These are phyloP conservation scores for Ganoderma lingzhi DNA, from an alignment of 1,284 basidiomycete species.

Conservation along the genomic window DNA sequence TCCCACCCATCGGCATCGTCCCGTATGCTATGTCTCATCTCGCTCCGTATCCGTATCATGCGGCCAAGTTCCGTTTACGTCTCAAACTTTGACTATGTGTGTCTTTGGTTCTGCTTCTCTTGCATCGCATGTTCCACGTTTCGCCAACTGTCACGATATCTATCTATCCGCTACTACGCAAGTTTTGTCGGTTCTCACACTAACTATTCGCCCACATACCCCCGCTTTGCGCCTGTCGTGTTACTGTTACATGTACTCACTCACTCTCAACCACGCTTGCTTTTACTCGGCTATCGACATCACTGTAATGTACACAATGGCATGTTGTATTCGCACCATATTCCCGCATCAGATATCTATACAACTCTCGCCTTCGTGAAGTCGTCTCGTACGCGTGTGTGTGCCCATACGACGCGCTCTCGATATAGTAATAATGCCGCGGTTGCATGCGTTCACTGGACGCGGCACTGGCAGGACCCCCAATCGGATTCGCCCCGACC, in stretches of 20 bases:
- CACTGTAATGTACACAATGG: neutral
- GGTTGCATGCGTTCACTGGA: neutral
- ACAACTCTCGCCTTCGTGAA: neutral
- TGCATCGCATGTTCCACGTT: neutral
- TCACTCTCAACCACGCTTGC: neutral
- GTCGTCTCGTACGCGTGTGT: neutral
- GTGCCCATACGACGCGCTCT: neutral
- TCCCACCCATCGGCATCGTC: neutral
- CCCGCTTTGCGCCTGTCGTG: neutral
- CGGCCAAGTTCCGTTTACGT: no score
- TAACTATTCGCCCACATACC: constrained; percentile 5
- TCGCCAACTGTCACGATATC: neutral
- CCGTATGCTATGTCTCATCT: constrained; percentile 3
- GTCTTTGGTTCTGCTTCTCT: neutral
- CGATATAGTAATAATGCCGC: neutral
- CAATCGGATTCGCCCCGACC: neutral
- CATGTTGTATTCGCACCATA: neutral
- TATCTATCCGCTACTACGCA: neutral
- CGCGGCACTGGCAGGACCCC: neutral
- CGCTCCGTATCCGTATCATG: neutral
- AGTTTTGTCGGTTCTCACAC: neutral
- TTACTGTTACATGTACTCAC: neutral
- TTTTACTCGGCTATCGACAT: neutral
- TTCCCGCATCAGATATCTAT: neutral
- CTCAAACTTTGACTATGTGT: neutral